Evolutionary conservation across 1,284 basidiomycete species (phyloP), one percentile per base, ranked within the genome.

Genomic region (Sphagnurus paluster): DNA sequence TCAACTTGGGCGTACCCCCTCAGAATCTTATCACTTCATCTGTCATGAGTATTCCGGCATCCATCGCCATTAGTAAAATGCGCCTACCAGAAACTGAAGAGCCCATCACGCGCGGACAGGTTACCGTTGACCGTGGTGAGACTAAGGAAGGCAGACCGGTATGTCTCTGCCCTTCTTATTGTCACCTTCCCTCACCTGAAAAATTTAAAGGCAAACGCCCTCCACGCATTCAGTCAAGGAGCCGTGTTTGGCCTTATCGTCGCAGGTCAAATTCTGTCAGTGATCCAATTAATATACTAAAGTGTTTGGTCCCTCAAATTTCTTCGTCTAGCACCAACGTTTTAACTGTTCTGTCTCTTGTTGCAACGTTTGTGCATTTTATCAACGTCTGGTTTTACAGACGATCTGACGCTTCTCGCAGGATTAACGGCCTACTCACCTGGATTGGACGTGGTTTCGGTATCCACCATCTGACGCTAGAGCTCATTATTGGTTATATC

Each of bases 21-120:
- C 79, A 84, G 66, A 92, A 90, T 65, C 75, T 96, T 23, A 77
- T 96, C 59, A 93, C 93, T 4, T 89, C 93, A 4, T 93, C 90
- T 8, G 87, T 96, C 56, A 96, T 96, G 93, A 90, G 86, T 62
- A 96, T 96, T 58, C 93, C 93, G 8, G 93, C 93, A 1, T 93
- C 92, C 9, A 93, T 96, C 62, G 82, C 93, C 2, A 93, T 95
- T 56, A 87, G 85, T 63, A 96, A 96, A 70, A 72, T 94, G 58
- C 85, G 91, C 38, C 60, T 85, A 16, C 93, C 93, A 2, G 93
- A 96, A 69, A 67, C 76, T 34, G 90, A 93, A 38, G 87, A 90
- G 58, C 90, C 93, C 36, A 77, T 93, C 45, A 95, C 93, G 25
- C 83, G 88, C 42, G 93, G 93, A 14, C 78, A 71, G 24, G 78